Conservation (phyloP, 2,329 filamentous ascomycete genomes). For the Xylariaceae sp. region DNA sequence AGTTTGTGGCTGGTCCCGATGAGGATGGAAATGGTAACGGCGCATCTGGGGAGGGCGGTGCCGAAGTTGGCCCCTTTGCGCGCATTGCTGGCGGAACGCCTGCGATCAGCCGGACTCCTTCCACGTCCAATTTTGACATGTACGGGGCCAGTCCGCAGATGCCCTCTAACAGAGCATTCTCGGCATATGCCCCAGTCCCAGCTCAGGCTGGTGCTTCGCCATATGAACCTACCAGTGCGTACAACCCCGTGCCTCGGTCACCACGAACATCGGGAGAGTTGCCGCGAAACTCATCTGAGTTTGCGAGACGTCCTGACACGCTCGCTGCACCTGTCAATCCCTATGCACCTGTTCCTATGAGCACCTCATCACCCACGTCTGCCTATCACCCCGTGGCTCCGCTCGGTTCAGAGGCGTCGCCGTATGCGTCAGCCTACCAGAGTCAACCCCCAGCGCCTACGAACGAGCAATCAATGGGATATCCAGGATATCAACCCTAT, state of each 20-base stretch:
- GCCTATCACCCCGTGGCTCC: constrained; percentile 30
- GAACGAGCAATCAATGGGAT: constrained; percentile 21
- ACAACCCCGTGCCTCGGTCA: constrained; percentile 35
- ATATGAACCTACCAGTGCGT: constrained; percentile 35
- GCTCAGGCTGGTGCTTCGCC: constrained; percentile 30
- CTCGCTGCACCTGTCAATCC: constrained; percentile 31
- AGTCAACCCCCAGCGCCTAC: constrained; percentile 17
- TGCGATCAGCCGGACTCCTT: constrained; percentile 68
- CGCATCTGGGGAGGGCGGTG: constrained; percentile 50
- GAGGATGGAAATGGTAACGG: constrained; percentile 58
- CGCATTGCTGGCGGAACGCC: constrained; percentile 72
- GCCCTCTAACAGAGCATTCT: constrained; percentile 41
- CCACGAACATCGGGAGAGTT: constrained; percentile 42
- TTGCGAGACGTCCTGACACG: constrained; percentile 39
- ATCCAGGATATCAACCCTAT: constrained; percentile 29
- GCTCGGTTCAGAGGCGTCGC: constrained; percentile 21
- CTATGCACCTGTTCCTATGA: constrained; percentile 32
- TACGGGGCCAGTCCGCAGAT: constrained; percentile 51
- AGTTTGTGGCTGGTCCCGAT: constrained; percentile 91
- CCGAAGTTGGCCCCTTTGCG: constrained; percentile 72
- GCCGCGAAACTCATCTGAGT: constrained; percentile 38
- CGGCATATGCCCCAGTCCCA: constrained; percentile 46
- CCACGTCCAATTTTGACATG: constrained; percentile 64
- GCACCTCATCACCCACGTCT: constrained; percentile 26
- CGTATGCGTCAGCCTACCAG: constrained; percentile 23